phyloP scores from a whole-genome alignment of 129 eudicot species.

The Calendula officinalis region DNA sequence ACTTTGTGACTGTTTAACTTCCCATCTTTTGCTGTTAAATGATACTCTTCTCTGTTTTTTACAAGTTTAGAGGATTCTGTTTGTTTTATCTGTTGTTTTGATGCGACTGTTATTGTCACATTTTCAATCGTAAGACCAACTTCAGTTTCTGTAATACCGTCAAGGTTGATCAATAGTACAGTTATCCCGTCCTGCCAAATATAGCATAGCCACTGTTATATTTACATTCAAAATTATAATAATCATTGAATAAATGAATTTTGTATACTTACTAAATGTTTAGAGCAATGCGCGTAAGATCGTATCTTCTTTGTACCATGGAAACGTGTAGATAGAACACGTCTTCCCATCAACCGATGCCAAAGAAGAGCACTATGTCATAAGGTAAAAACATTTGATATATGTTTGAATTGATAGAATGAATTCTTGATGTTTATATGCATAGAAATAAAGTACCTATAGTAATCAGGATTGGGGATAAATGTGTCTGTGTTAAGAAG shows the following conservation, averaged over 20 bases:
- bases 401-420: neutral
- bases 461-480: conserved; percentile 82
- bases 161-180: conserved; percentile 69
- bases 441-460: conserved; percentile 43
- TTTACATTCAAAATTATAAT: neutral
- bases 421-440: neutral
- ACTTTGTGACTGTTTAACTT: conserved; percentile 50
- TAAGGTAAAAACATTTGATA: neutral
- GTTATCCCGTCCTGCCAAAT: conserved; percentile 54
- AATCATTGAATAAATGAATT: neutral
- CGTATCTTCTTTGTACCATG: conserved; percentile 57
- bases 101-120: conserved; percentile 32
- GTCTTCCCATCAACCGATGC: conserved; percentile 92
- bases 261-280: conserved; percentile 45
- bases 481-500: conserved; percentile 58
- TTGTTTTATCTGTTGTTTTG: conserved; percentile 24
- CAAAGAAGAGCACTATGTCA: conserved; percentile 78
- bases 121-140: conserved; percentile 46
- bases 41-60: conserved; percentile 63
- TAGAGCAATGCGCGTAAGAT: conserved; percentile 82
- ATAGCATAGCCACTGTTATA: too few species aligned
- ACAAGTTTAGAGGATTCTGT: conserved; percentile 21
- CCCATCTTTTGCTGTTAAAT: conserved; percentile 61
- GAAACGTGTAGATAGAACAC: conserved; percentile 60
- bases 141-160: conserved; percentile 27